Base-by-base conservation (phyloP, 2,329 filamentous ascomycete genomes). In the Sporothrix humicola region DNA sequence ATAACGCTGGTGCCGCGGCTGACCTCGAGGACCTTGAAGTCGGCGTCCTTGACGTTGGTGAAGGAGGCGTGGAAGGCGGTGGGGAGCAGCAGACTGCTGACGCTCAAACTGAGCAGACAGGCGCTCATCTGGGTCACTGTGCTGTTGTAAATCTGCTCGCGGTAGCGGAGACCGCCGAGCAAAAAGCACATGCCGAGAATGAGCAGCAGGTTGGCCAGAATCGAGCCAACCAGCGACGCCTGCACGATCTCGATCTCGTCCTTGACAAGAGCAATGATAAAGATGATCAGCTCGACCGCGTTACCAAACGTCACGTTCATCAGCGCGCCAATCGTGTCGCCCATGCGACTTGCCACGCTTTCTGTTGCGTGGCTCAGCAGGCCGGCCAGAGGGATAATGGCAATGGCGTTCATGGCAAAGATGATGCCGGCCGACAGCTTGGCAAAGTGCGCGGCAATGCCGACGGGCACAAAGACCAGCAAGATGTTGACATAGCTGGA, bases 221-320 rank as follows among this genome's bases (percentile, higher is more conserved):
- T 92, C 1, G 92, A 94, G 23, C 92, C 92, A 17, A 94, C 84
- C 56, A 94, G 84, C 0, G 92, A 93, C 7, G 92, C 92, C 80
- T 94, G 91, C 20, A 94, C 92, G 74, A 94, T 91, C 42, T 88
- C 86, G 68, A 94, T 92, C 79, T 94, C 90, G 79, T 92, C 85
- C 80, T 77, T 77, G 6, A 76, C 75, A 0, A 77, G 73, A 1
- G 76, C 76, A 31, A 77, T 77, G 15, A 63, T 63, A 69, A 93
- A 92, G 66, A 98, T 93, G 75, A 97, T 97, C 77, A 97, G 83
- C 79, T 97, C 94, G 74, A 97, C 93, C 3, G 94, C 94, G 79
- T 97, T 97, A 84, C 94, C 95, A 81, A 98, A 98, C 1, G 92
- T 92, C 8, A 95, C 94, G 79, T 98, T 98, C 74, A 98, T 86